Percentiles rank a stretch among this genome's conserved stretches.
phyloP scores from a whole-genome alignment of 1,284 basidiomycete genomes.

The Ustilago trichophora region DNA sequence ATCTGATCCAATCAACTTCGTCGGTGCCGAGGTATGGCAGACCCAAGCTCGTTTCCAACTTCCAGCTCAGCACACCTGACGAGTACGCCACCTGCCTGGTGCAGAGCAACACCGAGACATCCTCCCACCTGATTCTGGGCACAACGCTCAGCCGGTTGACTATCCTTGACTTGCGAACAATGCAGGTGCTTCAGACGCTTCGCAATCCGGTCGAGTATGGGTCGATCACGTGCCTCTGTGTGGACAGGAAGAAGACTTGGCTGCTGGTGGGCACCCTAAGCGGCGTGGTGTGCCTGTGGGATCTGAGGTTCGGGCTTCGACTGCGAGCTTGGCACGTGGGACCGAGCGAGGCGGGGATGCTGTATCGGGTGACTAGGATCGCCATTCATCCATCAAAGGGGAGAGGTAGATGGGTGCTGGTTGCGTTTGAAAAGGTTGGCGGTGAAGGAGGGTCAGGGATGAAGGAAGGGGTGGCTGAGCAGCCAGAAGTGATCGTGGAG shows the following conservation, averaged over 20 bases:
- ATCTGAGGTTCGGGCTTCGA: slow-evolving; percentile 88
- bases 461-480: background rate
- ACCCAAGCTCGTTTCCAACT: slow-evolving; percentile 66
- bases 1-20: slow-evolving; percentile 55
- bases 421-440: slow-evolving; percentile 73
- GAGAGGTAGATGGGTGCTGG: slow-evolving; percentile 83
- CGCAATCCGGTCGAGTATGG: slow-evolving; percentile 86
- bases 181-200: slow-evolving; percentile 79
- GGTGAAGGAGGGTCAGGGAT: background rate
- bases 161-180: slow-evolving; percentile 84
- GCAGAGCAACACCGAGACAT: slow-evolving; percentile 38
- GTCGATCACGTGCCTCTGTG: slow-evolving; percentile 82
- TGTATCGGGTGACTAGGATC: slow-evolving; percentile 75
- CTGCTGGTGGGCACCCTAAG: slow-evolving; percentile 83
- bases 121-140: slow-evolving; percentile 75
- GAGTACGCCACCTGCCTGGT: slow-evolving; percentile 65
- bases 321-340: slow-evolving; percentile 84
- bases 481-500: slow-evolving; percentile 49
- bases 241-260: slow-evolving; percentile 81
- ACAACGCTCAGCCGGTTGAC: slow-evolving; percentile 82
- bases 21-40: slow-evolving; percentile 67
- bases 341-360: background rate
- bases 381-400: slow-evolving; percentile 81
- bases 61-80: slow-evolving; percentile 61
- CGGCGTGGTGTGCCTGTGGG: slow-evolving; percentile 88